Evolutionary conservation across 2,329 filamentous ascomycete genomes (phyloP).

Genomic region (Diaporthe australafricana): DNA sequence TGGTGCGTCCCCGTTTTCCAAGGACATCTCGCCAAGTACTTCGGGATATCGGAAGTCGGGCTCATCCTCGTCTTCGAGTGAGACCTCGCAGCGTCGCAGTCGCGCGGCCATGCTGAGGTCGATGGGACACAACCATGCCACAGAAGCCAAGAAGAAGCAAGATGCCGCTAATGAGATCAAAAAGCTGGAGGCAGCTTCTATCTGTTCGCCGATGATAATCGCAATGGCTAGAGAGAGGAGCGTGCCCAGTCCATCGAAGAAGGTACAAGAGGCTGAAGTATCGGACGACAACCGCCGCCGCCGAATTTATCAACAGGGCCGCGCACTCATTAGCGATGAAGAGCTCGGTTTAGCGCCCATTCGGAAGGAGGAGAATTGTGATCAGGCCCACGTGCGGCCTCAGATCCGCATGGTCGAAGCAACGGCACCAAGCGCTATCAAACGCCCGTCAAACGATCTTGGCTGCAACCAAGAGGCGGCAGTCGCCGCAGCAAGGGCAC

Average conservation of each 20-base stretch:
- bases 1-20: neutral
- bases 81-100: slow-evolving; percentile 5
- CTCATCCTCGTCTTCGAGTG: slow-evolving; percentile 17
- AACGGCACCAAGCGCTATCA: neutral
- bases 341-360: neutral
- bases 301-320: neutral
- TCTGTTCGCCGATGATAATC: slow-evolving; percentile 19
- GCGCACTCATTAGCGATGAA: slow-evolving; percentile 4
- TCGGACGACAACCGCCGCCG: neutral
- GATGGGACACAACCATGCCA: slow-evolving; percentile 32
- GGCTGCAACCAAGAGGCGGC: slow-evolving; percentile 1
- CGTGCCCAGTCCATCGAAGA: slow-evolving; percentile 4
- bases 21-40: neutral
- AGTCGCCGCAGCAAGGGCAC: neutral
- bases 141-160: neutral
- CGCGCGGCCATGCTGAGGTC: slow-evolving; percentile 13
- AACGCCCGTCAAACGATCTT: neutral
- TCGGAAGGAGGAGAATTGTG: neutral
- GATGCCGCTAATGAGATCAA: neutral
- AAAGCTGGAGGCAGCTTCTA: slow-evolving; percentile 1
- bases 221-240: slow-evolving; percentile 26
- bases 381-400: neutral
- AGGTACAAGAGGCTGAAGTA: slow-evolving; percentile 20
- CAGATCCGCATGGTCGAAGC: neutral
- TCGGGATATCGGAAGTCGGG: neutral